Conservation (phyloP, 2,329 filamentous ascomycete genomes). For the Incumbomyces lentus region DNA sequence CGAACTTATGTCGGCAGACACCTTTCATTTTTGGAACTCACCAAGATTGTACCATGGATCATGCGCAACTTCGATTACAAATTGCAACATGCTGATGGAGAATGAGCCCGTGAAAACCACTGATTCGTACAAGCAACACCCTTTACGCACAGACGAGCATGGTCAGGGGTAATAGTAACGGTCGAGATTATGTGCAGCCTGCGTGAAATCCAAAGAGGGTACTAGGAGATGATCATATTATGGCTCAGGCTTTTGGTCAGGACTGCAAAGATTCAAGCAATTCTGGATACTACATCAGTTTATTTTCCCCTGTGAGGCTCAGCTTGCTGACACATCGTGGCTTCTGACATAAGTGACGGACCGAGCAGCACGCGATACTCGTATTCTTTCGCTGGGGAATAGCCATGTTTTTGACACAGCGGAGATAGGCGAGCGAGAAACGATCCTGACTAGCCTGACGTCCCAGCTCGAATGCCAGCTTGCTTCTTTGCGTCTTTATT, state of each 20-base stretch:
- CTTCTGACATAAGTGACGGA: not conserved
- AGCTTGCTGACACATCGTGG: not conserved
- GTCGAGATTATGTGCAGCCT: too few species aligned
- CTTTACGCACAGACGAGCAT: too few species aligned
- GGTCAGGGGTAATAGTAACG: too few species aligned
- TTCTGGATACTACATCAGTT: too few species aligned
- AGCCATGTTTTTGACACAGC: not conserved
- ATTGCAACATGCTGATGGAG: slow-evolving; percentile 12
- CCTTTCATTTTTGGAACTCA: slow-evolving; percentile 23
- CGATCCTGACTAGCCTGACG: too few species aligned
- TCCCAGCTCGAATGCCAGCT: too few species aligned
- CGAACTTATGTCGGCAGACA: slow-evolving; percentile 31
- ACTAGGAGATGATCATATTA: too few species aligned
- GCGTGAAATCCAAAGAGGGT: too few species aligned
- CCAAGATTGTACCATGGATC: slow-evolving; percentile 23
- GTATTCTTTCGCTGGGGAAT: not conserved
- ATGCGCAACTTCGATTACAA: slow-evolving; percentile 18
- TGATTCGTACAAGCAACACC: slow-evolving; percentile 24
- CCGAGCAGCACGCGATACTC: not conserved
- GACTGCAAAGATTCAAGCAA: too few species aligned
- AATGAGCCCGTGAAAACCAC: slow-evolving; percentile 18
- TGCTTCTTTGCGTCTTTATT: too few species aligned
- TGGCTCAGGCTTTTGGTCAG: too few species aligned
- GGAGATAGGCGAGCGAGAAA: not conserved
- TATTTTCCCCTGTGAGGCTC: too few species aligned